phyloP scores from a whole-genome alignment of 2,329 filamentous ascomycete genomes.

The Hymenoscyphus albidus region DNA sequence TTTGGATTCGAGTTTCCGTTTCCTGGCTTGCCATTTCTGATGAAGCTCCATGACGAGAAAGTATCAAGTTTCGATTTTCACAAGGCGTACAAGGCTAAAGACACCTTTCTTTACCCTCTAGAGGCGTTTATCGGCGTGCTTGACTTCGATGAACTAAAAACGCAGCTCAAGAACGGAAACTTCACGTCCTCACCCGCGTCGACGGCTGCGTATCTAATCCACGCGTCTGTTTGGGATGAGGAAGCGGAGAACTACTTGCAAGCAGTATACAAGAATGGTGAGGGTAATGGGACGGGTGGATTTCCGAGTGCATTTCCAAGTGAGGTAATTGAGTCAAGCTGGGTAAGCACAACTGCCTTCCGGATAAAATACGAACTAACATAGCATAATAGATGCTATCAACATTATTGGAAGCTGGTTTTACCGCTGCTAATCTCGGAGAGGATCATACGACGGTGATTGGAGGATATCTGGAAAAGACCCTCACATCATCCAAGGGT shows the following conservation, averaged over 20 bases:
- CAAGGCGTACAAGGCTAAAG: background rate
- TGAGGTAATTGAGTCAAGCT: background rate
- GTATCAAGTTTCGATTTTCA: background rate
- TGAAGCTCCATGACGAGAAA: background rate
- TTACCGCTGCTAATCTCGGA: background rate
- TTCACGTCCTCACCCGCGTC: background rate
- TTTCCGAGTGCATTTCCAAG: slow-evolving; percentile 5
- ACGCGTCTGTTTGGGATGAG: background rate
- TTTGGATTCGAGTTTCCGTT: background rate
- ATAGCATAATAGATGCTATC: background rate
- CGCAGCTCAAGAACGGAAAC: background rate
- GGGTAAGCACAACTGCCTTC: background rate
- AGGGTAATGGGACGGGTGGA: background rate
- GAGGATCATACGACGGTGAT: too few species aligned
- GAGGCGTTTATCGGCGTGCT: background rate
- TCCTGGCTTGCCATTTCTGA: background rate
- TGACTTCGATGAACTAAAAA: background rate
- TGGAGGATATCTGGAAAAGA: too few species aligned
- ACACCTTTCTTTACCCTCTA: background rate
- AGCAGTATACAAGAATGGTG: background rate
- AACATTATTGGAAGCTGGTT: background rate
- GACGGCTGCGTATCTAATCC: slow-evolving; percentile 1
- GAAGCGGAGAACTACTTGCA: background rate
- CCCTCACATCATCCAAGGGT: background rate
- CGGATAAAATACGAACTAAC: background rate